Evolutionary conservation across 179 eudicot species (phyloP), one percentile per base, ranked within the genome.

Genomic region (Vitellaria paradoxa): DNA sequence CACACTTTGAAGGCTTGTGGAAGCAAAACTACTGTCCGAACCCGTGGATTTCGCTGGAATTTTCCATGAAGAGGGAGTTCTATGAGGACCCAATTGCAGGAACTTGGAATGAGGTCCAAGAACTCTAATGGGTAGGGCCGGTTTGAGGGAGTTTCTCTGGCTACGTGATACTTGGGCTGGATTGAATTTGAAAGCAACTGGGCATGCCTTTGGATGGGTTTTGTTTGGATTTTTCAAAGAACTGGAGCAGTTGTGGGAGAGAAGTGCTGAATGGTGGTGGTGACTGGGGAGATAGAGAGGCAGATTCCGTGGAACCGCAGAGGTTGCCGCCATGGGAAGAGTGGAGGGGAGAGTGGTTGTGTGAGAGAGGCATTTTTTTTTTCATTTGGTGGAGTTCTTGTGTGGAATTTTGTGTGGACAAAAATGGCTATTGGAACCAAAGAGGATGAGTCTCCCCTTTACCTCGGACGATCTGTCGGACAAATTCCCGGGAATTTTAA

Each of bases 1-100:
- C 20, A 91, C 95, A 81, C 74, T 82, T 77, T 82, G 88, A 46
- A 82, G 72, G 75, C 77, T 66, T 9, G 85, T 70, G 52, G 93
- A 82, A 70, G 88, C 69, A 63, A 76, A 73, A 57, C 88, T 75
- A 61, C 83, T 67, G 57, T 74, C 78, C 2, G 97, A 83, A 55
- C 85, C 86, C 78, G 67, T 42, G 23, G 95, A 82, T 63, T 82
- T 85, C 3, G 81, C 85, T 77, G 24, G 37, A 73, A 84, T n/a
- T 30, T 73, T 67, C 55, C 82, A 74, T 74, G 47, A 72, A 17
- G 72, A 76, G 66, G 73, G 77, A 65, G 49, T 9, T 76, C 75
- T 80, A 23, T 68, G 84, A 77, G 83, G 73, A 82, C 85, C 91
- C 84, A 83, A 21, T 50, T 83, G 85, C 84, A 82, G 81, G 4